A percentile compares a stretch with the other conserved stretches of the same genome.
Evolutionary conservation across 768 basidiomycete species (phyloP).

Genomic region (Wakefieldia striispora): DNA sequence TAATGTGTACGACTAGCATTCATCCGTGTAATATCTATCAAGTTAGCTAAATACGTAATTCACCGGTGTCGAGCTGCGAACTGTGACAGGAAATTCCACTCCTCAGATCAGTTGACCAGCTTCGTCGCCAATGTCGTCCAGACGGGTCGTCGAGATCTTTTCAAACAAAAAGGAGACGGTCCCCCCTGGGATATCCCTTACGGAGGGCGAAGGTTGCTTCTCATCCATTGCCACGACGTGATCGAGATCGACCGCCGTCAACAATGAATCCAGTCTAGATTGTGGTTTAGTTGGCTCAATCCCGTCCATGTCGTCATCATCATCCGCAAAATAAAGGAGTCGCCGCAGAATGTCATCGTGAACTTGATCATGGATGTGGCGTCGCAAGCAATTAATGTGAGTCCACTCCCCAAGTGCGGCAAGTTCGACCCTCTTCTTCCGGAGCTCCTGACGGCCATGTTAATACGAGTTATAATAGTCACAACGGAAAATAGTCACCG

Average conservation of each 20-base stretch:
- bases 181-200: constrained; percentile 57
- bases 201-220: constrained; percentile 33
- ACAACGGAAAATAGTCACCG: constrained; percentile 37
- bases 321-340: constrained; percentile 33
- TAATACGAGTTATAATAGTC: background rate
- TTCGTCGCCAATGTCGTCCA: constrained; percentile 4
- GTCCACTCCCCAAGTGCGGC: constrained; percentile 80
- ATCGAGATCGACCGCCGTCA: constrained; percentile 48
- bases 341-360: constrained; percentile 65
- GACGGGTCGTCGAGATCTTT: constrained; percentile 38
- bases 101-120: constrained; percentile 2
- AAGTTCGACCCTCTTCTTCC: constrained; percentile 66
- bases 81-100: background rate
- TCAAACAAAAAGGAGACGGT: constrained; percentile 78
- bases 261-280: constrained; percentile 32
- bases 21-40: constrained; percentile 3
- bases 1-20: constrained; percentile 4
- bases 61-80: background rate
- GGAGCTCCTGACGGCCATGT: constrained; percentile 47
- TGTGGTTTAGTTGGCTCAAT: constrained; percentile 13
- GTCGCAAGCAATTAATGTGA: constrained; percentile 72
- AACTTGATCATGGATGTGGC: constrained; percentile 45
- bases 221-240: constrained; percentile 40
- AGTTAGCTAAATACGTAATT: background rate
- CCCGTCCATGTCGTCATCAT: constrained; percentile 11